phyloP scores from a whole-genome alignment of 192 early-diverging fungal genomes.

The Spinellus fusiger region DNA sequence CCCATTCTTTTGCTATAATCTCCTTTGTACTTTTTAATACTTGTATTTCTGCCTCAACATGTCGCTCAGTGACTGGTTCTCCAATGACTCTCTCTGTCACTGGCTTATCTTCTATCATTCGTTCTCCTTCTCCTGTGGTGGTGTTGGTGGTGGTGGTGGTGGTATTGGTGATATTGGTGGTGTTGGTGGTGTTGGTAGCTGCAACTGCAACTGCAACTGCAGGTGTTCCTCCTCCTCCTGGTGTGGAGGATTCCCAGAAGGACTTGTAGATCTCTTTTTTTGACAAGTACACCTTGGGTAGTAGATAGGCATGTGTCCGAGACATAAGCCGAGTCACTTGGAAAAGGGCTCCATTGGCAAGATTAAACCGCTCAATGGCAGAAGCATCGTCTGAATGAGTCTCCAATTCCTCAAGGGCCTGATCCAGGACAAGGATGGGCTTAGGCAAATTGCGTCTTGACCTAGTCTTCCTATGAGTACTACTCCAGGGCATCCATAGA shows the following conservation, averaged over 20 bases:
- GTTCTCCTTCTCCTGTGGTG: too few relatives aligned
- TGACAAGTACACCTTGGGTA: conserved; percentile 12
- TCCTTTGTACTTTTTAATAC: conserved; percentile 11
- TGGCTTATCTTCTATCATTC: conserved; percentile 13
- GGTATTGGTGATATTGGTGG: too few relatives aligned
- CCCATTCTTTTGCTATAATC: conserved; percentile 5
- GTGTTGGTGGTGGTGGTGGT: too few relatives aligned
- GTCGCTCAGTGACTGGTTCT: conserved; percentile 8
- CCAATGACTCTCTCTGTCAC: conserved; percentile 8
- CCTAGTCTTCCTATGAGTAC: not conserved
- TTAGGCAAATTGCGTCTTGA: conserved; percentile 8
- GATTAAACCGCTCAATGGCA: conserved; percentile 3
- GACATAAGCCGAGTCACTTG: conserved; percentile 20
- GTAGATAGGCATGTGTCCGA: conserved; percentile 6
- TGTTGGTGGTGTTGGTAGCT: too few relatives aligned
- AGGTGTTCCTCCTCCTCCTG: not conserved
- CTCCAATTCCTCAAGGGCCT: conserved; percentile 3
- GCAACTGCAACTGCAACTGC: not conserved
- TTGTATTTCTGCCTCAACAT: conserved; percentile 20
- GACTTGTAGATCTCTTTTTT: conserved; percentile 22
- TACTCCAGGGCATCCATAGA: not conserved
- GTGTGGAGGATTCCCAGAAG: not conserved
- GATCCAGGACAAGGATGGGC: conserved; percentile 6
- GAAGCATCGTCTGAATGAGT: conserved; percentile 1
- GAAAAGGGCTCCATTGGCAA: conserved; percentile 26